These are phyloP conservation scores for Rhododendron kiyosumense DNA, from an alignment of 148 eudicot genomes.

Conservation along the genomic window DNA sequence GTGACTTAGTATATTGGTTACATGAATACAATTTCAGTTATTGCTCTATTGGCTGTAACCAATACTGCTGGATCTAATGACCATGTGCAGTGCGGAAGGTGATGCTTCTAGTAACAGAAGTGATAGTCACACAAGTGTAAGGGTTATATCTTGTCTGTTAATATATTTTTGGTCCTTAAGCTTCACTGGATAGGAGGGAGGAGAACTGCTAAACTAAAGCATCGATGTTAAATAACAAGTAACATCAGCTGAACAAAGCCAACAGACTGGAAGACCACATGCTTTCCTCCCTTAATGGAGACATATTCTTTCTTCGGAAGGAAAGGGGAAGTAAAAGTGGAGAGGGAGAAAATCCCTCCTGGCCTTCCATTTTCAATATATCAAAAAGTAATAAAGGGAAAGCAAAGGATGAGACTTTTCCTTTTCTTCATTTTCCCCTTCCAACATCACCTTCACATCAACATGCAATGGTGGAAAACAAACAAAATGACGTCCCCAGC, in stretches of 20 bases:
- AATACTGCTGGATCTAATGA: neutral
- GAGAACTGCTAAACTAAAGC: neutral
- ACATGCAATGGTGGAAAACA: neutral
- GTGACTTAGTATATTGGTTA: no score
- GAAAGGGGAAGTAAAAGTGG: neutral
- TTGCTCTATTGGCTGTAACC: no score
- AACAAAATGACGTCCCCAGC: neutral
- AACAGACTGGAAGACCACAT: neutral
- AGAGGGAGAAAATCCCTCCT: neutral
- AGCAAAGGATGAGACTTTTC: neutral
- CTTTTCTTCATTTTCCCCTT: neutral
- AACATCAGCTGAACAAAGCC: neutral
- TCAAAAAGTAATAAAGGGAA: neutral
- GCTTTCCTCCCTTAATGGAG: neutral
- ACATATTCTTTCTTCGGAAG: neutral
- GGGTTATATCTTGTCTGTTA: conserved; percentile 5
- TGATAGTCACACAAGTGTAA: conserved; percentile 42
- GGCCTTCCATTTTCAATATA: neutral
- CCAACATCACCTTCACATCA: neutral
- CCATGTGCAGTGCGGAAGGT: conserved; percentile 33
- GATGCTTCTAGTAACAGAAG: conserved; percentile 46
- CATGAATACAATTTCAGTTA: no score
- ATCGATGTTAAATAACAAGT: neutral
- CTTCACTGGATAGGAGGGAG: neutral
- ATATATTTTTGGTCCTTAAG: neutral